phyloP scores from a whole-genome alignment of 2,329 filamentous ascomycete genomes.

The Phoma sp. region DNA sequence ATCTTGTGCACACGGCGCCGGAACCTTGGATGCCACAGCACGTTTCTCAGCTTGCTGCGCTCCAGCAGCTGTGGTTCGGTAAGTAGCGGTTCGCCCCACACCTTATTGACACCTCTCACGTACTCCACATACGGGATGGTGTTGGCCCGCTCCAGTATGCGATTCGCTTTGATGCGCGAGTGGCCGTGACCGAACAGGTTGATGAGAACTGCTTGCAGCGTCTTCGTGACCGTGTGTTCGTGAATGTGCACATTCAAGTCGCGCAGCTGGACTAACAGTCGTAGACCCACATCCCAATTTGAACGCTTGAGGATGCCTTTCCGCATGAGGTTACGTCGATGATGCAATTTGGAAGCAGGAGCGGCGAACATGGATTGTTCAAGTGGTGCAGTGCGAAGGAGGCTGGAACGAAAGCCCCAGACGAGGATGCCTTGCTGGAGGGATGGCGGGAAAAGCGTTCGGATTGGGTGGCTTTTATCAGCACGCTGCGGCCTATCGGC shows the following conservation, averaged over 20 bases:
- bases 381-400: conserved; percentile 29
- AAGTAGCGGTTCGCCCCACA: conserved; percentile 38
- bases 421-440: conserved; percentile 40
- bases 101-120: conserved; percentile 33
- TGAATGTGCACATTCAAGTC: conserved; percentile 37
- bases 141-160: conserved; percentile 32
- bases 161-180: conserved; percentile 31
- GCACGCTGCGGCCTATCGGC: conserved; percentile 11
- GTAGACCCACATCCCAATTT: conserved; percentile 39
- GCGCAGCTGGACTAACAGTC: conserved; percentile 35
- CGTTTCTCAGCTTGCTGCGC: neutral
- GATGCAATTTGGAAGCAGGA: conserved; percentile 31
- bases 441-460: conserved; percentile 29
- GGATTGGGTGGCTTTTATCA: conserved; percentile 32
- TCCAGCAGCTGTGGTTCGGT: conserved; percentile 25
- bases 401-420: conserved; percentile 43
- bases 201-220: conserved; percentile 35
- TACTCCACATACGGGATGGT: conserved; percentile 28
- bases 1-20: neutral
- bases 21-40: conserved; percentile 10
- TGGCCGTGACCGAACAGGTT: conserved; percentile 38
- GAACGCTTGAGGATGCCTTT: conserved; percentile 24
- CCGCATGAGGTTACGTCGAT: conserved; percentile 27
- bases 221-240: conserved; percentile 32
- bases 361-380: conserved; percentile 34